Conservation (phyloP, 2,329 filamentous ascomycete species). For the Pyrenophora tritici-repentis region DNA sequence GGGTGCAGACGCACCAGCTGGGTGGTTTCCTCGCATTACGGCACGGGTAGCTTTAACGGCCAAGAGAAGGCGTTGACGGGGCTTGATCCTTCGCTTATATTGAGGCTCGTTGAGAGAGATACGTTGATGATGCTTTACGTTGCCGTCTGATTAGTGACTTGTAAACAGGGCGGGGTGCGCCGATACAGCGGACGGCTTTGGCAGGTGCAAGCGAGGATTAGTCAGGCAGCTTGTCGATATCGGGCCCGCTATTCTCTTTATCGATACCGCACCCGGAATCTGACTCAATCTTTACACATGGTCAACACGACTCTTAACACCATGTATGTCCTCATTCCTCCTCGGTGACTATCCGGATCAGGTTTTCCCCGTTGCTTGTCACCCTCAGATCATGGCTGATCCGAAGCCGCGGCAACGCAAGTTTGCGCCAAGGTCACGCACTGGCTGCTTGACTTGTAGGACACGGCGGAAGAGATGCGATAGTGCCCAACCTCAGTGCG, state of each 20-base stretch:
- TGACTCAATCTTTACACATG: conserved; percentile 15
- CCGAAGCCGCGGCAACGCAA: conserved; percentile 41
- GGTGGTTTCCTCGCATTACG: conserved; percentile 2
- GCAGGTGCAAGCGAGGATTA: conserved; percentile 9
- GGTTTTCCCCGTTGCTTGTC: background rate
- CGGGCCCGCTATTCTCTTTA: background rate
- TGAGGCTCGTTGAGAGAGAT: background rate
- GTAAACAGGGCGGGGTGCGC: background rate
- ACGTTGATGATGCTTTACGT: background rate
- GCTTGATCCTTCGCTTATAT: conserved; percentile 3
- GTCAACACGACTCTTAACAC: conserved; percentile 7
- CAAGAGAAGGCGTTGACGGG: conserved; percentile 1
- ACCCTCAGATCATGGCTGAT: conserved; percentile 37
- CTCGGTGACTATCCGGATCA: conserved; percentile 21
- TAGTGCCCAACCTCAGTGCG: conserved; percentile 39
- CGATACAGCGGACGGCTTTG: background rate
- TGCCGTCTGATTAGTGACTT: background rate
- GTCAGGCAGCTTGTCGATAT: conserved; percentile 12
- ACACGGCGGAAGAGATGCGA: conserved; percentile 44
- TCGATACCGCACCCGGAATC: background rate
- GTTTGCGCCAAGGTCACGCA: conserved; percentile 45
- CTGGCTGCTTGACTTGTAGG: conserved; percentile 45
- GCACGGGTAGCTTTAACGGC: conserved; percentile 2
- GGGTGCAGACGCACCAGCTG: conserved; percentile 5
- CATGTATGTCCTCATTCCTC: conserved; percentile 13